Conservation (phyloP, 257 asterid species). For the Capsicum baccatum region DNA sequence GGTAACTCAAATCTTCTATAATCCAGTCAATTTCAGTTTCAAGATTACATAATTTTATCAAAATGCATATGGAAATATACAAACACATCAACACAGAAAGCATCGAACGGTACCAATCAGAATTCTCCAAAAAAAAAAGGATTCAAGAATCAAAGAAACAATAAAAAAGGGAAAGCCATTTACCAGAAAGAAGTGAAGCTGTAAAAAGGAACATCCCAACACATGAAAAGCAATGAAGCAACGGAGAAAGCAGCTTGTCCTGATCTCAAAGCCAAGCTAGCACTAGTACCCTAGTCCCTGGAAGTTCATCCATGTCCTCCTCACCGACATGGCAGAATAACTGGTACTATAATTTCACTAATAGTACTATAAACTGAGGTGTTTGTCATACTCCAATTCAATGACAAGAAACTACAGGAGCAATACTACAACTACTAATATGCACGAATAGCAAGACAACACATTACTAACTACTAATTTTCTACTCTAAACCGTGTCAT, state of each 20-base stretch:
- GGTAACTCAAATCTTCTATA: background rate
- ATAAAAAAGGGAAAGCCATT: background rate
- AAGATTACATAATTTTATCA: background rate
- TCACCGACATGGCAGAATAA: constrained; percentile 28
- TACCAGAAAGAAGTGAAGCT: constrained; percentile 97
- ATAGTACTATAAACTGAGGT: constrained; percentile 28
- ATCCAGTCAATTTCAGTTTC: background rate
- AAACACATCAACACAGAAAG: background rate
- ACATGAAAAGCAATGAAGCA: constrained; percentile 95
- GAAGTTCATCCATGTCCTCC: constrained; percentile 82
- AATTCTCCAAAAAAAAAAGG: background rate
- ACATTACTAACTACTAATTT: no score
- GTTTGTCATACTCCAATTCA: constrained; percentile 42
- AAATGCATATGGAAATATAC: constrained; percentile 2
- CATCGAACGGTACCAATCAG: background rate
- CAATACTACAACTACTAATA: no score
- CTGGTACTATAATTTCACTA: background rate
- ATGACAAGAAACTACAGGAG: no score
- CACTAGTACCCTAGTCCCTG: constrained; percentile 91
- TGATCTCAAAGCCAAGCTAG: constrained; percentile 86
- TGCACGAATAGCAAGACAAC: no score
- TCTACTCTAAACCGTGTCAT: no score
- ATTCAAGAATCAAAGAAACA: background rate
- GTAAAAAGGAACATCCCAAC: constrained; percentile 85
- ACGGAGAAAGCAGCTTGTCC: constrained; percentile 86